Evolutionary conservation across 495 filamentous ascomycete genomes (phyloP), one percentile per base, ranked within the genome.

Genomic region (Neurospora terricola): DNA sequence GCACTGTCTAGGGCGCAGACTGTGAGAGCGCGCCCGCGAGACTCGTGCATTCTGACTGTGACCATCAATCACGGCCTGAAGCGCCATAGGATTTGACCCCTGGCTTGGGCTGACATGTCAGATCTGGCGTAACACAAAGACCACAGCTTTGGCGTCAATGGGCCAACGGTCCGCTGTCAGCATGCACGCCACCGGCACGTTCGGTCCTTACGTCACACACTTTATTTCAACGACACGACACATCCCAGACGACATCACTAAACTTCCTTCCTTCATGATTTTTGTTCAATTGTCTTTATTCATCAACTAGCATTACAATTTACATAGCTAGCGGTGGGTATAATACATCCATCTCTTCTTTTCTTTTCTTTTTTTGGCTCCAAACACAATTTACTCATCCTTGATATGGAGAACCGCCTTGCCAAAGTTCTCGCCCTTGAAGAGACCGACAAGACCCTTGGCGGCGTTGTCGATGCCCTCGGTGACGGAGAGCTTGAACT

Each of bases 381-480:
- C n/a, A 18, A 40, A 59, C 27, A 18, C 14, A 38, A 36, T 39
- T 72, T 71, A 79, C 70, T 75, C 76, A 38, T 77, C 73, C 82
- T 82, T 80, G 74, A 95, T 90, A 84, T 93, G 91, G 74, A 97
- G 74, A 30, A 96, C 88, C 39, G 94, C 93, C 86, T 98, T 98
- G 74, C 94, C 94, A 84, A 93, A 92, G 84, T 98, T 98, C 82
- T 93, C 90, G 38, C 94, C 94, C 79, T 91, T 78, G 72, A 97
- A 85, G 85, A 98, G 90, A n/a, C 91, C 93, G n/a, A 97, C 75
- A 62, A 97, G 85, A 11, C 92, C 95, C 70, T 94, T 88, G 34
- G 90, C 83, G 3, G 90, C 91, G 74, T 94, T 92, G 71, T 97
- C 95, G 73, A 97, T 93, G 21, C 94, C 95, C 21, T 90, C 85